These are phyloP conservation scores for Hypoxylon fuscum DNA, from an alignment of 495 filamentous ascomycete genomes.

Conservation along the genomic window DNA sequence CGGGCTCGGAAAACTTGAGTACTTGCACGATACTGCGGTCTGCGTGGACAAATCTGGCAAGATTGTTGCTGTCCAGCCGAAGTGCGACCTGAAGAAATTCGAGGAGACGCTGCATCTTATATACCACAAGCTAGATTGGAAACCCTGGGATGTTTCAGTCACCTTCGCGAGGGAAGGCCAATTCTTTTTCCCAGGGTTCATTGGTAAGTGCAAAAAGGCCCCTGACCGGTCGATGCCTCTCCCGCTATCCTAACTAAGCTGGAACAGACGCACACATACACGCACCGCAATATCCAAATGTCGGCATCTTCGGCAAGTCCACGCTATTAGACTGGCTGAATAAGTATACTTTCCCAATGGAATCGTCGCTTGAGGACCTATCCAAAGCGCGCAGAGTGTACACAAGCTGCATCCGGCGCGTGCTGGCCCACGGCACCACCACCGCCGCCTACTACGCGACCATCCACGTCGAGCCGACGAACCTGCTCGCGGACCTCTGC, in stretches of 20 bases:
- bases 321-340: conserved; percentile 92
- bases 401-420: conserved; percentile 75
- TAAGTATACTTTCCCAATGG: conserved; percentile 94
- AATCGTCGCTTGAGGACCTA: conserved; percentile 69
- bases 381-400: conserved; percentile 69
- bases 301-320: conserved; percentile 87
- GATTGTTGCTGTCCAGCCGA: conserved; percentile 66
- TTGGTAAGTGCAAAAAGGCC: conserved; percentile 62
- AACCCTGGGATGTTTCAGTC: conserved; percentile 47
- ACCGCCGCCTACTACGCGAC: conserved; percentile 93
- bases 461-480: conserved; percentile 80
- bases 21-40: conserved; percentile 67
- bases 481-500: conserved; percentile 86
- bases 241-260: conserved; percentile 15
- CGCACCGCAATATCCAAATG: conserved; percentile 92
- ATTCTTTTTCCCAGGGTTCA: conserved; percentile 95
- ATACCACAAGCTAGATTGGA: conserved; percentile 48
- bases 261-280: conserved; percentile 88
- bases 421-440: conserved; percentile 89
- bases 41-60: conserved; percentile 71
- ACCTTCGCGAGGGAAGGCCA: conserved; percentile 54
- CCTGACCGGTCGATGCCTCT: too few relatives aligned
- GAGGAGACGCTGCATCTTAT: conserved; percentile 32
- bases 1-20: conserved; percentile 63
- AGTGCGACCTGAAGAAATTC: conserved; percentile 39